phyloP scores from a whole-genome alignment of 768 basidiomycete species.

The Trametes coccinea region DNA sequence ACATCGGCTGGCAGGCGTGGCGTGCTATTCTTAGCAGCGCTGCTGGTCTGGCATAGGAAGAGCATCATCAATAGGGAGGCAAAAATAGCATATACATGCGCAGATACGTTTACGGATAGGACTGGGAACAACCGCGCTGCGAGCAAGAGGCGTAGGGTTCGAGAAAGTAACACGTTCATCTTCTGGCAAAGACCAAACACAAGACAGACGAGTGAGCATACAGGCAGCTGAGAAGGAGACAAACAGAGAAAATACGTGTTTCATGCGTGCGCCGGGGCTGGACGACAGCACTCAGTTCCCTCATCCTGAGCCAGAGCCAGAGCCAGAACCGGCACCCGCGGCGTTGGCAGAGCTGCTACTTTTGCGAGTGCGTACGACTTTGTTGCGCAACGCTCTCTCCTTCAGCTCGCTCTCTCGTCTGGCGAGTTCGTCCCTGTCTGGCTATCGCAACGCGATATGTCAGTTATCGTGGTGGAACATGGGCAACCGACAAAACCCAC shows the following conservation, averaged over 20 bases:
- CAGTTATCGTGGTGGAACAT: not conserved
- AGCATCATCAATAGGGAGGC: constrained; percentile 11
- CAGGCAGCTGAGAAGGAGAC: not conserved
- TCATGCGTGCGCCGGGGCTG: not conserved
- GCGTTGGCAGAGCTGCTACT: constrained; percentile 29
- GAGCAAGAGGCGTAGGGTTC: not conserved
- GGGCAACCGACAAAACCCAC: constrained; percentile 9
- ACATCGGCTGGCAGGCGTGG: not conserved
- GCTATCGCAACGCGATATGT: not conserved
- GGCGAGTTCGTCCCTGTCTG: constrained; percentile 49
- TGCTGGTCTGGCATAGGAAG: constrained; percentile 7
- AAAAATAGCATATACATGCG: constrained; percentile 15
- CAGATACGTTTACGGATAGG: constrained; percentile 13
- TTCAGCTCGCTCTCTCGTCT: constrained; percentile 78
- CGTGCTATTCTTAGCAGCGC: constrained; percentile 4
- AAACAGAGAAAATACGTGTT: not conserved
- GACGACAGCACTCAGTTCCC: not conserved
- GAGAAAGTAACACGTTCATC: not conserved
- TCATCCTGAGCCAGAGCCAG: constrained; percentile 1
- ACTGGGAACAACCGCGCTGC: not conserved
- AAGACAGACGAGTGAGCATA: constrained; percentile 6
- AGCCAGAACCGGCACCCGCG: not conserved
- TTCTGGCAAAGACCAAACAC: constrained; percentile 1
- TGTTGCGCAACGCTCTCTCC: constrained; percentile 79
- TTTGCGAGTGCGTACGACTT: constrained; percentile 75